Evolutionary conservation across 2,329 filamentous ascomycete genomes (phyloP), one percentile per base, ranked within the genome.

Genomic region (Exophiala oligosperma): DNA sequence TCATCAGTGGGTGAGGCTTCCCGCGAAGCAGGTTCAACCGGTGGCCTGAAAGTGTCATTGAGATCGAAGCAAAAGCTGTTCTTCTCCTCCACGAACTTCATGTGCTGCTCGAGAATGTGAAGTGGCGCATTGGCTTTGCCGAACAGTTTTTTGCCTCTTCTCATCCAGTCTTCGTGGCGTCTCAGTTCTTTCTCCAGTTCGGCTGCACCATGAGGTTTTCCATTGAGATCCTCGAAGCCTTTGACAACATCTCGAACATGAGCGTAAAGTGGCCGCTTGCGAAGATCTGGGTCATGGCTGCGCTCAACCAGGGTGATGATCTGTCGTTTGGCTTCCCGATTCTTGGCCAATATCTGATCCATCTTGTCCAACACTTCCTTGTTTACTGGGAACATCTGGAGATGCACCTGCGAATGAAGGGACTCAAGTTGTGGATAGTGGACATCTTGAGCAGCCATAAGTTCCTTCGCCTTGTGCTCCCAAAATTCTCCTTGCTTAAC

Each of bases 111-210:
- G 28, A 99, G 81, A 64, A 99, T 99, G 72, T 99, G 94, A 11
- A 99, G 79, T 1, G 94, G 94, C 1, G 94, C 94, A 71, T 99
- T 99, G 1, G 94, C 94, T 74, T 99, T 99, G 52, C 94, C 94
- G 70, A 99, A 99, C 0, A 99, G 77, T 72, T 97, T 97, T 77
- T 99, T 99, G 51, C 94, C 94, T 69, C 91, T 91, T 32, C 94
- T 85, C 93, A 99, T 99, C 94, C 94, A 99, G 72, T 99, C 94
- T 71, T 99, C 94, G 66, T 97, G 94, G 6, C 91, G 86, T 71
- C 94, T 96, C 64, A 94, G 89, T 72, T 97, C 92, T 64, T 91
- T 92, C 70, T 99, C 94, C 3, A 99, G 83, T 68, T 99, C 94
- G 35, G 95, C 83, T 0, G 93, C 96, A 1, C 94, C 94, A 41